These are phyloP conservation scores for Globisporangium nagaii DNA, from an alignment of 352 stramenopile species.

Conservation along the genomic window DNA sequence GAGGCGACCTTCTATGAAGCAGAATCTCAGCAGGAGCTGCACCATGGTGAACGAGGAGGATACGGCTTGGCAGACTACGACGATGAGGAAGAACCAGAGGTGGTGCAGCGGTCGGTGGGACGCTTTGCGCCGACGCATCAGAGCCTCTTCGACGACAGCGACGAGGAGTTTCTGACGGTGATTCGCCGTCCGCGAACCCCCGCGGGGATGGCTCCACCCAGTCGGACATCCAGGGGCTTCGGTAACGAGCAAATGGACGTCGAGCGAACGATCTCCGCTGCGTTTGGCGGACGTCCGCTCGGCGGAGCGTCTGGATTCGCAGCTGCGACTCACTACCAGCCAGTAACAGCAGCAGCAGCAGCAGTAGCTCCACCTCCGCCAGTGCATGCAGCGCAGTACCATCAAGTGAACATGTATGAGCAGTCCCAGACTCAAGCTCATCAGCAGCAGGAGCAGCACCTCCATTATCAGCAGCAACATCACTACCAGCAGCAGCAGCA, in stretches of 20 bases:
- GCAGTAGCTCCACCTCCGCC: background rate
- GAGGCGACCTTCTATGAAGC: background rate
- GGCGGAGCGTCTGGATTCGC: background rate
- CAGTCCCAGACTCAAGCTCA: background rate
- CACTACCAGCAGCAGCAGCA: background rate
- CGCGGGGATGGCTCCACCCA: background rate
- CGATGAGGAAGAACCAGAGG: background rate
- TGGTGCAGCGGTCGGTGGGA: conserved; percentile 1
- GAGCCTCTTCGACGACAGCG: conserved; percentile 13
- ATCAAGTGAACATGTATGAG: conserved; percentile 9
- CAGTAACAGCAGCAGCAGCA: background rate
- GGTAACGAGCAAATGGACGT: conserved; percentile 11
- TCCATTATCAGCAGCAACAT: background rate
- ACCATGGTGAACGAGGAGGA: background rate
- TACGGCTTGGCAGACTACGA: background rate
- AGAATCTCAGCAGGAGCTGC: background rate
- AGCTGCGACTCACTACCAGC: background rate
- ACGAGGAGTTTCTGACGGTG: conserved; percentile 12
- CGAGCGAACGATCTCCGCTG: conserved; percentile 11
- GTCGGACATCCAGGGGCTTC: background rate
- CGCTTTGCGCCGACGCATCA: conserved; percentile 1
- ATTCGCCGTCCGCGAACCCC: conserved; percentile 8
- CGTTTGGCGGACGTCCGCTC: conserved; percentile 10
- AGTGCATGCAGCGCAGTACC: background rate
- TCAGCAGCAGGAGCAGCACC: background rate